A percentile compares a stretch with the other conserved stretches of the same genome.
Evolutionary conservation across 1,284 basidiomycete genomes (phyloP).

Genomic region (Austroboletus novae-zelandiae): DNA sequence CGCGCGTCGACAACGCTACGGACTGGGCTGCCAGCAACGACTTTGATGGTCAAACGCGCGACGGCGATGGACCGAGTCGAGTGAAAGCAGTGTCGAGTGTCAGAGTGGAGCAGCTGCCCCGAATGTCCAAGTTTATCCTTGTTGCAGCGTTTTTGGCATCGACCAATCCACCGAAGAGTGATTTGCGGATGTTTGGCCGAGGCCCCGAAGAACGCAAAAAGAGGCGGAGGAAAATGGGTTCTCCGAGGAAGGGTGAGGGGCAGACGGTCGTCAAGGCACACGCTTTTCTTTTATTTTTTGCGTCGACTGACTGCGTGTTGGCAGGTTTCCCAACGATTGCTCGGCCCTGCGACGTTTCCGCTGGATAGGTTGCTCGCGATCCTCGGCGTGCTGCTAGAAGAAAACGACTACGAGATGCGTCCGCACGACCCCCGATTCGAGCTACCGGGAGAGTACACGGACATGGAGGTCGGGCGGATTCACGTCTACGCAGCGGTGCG

Average conservation of each 20-base stretch:
- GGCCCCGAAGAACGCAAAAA: constrained; percentile 66
- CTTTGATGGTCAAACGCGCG: constrained; percentile 24
- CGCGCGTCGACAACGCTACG: constrained; percentile 57
- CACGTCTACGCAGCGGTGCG: constrained; percentile 58
- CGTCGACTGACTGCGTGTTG: not conserved
- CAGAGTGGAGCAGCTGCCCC: constrained; percentile 39
- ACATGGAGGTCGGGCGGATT: constrained; percentile 64
- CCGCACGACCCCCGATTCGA: constrained; percentile 46
- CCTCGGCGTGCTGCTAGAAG: constrained; percentile 78
- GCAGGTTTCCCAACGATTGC: constrained; percentile 73
- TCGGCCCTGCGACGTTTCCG: constrained; percentile 80
- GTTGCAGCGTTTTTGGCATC: constrained; percentile 84
- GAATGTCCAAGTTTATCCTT: constrained; percentile 73
- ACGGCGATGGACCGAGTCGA: constrained; percentile 8
- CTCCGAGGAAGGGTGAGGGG: constrained; percentile 36
- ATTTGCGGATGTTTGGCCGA: constrained; percentile 78
- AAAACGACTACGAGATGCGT: constrained; percentile 66
- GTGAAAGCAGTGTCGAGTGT: constrained; percentile 20
- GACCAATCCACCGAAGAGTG: constrained; percentile 81
- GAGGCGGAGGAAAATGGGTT: constrained; percentile 47
- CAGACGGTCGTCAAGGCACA: constrained; percentile 49
- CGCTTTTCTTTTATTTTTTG: not conserved
- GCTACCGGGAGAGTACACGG: constrained; percentile 60
- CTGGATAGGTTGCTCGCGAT: constrained; percentile 84
- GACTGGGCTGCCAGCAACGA: constrained; percentile 56